Base-by-base conservation (phyloP, 2,329 filamentous ascomycete species). In the Cordyceps cateniannulata region DNA sequence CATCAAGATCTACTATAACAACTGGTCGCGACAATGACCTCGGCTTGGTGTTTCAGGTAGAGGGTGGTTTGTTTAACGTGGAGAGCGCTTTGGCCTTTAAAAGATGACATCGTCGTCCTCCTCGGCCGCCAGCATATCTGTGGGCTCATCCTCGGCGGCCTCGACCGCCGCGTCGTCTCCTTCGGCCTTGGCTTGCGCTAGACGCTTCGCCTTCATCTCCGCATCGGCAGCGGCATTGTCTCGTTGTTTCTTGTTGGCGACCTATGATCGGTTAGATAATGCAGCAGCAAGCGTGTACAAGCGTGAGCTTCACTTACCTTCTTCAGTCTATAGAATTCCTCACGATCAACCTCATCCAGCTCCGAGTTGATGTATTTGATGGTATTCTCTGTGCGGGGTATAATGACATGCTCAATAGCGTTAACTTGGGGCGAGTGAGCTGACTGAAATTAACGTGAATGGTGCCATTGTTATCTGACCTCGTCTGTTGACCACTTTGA, bases 361-460 rank as follows among this genome's bases (percentile, higher is more conserved):
- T 99, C 95, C 1, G 93, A 96, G 78, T 98, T 98, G 82, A 98
- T 98, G 71, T 98, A 99, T 78, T 96, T 97, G 80, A 99, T 99
- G n/a, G 95, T 99, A 71, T 98, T 99, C 74, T 99, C 95, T 16
- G 95, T 99, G 66, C 95, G 85, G 14, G 95, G 95, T 69, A 99
- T 99, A 68, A 99, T 98, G 68, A 99, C 91, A 74, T 96, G 90
- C 75, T 95, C 90, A 70, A 98, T 97, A 61, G 93, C 93, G 72
- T 97, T 97, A 20, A 98, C 93, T 90, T 24, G 2, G 62, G 65
- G 16, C 59, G 10, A 32, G 18, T 64, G 49, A 62, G 62, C 64
- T 29, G 42, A 27, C 20, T 63, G 73, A 67, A 62, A 56, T 35
- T 53, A 35, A 54, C n/a, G 59, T n/a, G 10, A 38, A 10, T 22